Base-by-base conservation (phyloP, 176 grass and related monocot species). In the Oryza nivara region DNA sequence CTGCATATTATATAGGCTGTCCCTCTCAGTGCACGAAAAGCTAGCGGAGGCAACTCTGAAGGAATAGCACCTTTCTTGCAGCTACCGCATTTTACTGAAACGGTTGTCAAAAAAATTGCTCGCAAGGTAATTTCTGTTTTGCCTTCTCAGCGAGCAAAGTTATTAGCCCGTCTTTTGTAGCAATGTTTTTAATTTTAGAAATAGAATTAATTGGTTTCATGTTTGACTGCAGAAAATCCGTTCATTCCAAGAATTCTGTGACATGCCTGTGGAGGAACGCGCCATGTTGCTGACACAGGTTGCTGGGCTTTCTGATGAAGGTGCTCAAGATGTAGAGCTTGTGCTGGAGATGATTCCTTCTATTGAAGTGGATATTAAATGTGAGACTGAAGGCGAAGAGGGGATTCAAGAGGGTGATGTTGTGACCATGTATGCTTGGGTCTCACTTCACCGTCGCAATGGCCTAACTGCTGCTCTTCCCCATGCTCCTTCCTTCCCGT, bases 401-500 rank as follows among this genome's bases (percentile, higher is more conserved):
- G 91, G 93, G 26, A 88, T 99, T 61, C 96, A 99, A 88, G 93
- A 96, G 79, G 91, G 96, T 9, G 96, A 99, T 69, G 78, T 99
- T 5, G 96, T 99, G 64, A 96, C 96, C 35, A 94, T 99, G 93
- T 96, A 96, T 89, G 87, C 96, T 68, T 99, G 96, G 96, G 93
- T 99, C 15, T 88, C 96, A 38, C 85, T 99, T 61, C 54, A 68
- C 34, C 96, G 96, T 14, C 77, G 86, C 49, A 99, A 95, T 32
- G 96, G 96, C 51, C 75, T 99, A 48, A 92, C 85, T 41, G 91
- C 89, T 74, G 96, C 93, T 67, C 93, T 95, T 83, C 93, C 93
- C 20, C 93, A 99, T 79, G 74, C 86, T 17, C 96, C 93, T 52
- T 84, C 63, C 54, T 99, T 90, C 82, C 96, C 91, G 0, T 99